Evolutionary conservation across 352 stramenopile species (phyloP).

Genomic region (Paralagenidium karlingii): DNA sequence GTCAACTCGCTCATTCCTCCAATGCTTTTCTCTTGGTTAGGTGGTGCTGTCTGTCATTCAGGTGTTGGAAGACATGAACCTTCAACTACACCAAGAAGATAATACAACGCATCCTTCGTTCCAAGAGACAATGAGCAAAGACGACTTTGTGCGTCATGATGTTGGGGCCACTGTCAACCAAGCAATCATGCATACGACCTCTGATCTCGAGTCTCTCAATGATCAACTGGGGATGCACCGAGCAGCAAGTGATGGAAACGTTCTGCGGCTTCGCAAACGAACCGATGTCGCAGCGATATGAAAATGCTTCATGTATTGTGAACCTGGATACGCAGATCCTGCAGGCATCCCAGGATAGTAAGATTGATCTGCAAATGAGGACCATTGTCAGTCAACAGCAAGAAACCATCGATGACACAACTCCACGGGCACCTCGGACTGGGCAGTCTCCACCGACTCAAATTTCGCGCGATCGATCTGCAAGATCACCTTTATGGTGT

Average conservation of each 20-base stretch:
- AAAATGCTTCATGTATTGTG: no score
- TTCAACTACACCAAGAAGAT: conserved; percentile 18
- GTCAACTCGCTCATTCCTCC: no score
- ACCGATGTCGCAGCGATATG: no score
- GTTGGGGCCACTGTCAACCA: no score
- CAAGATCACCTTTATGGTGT: conserved; percentile 44
- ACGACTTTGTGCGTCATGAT: background rate
- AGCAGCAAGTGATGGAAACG: conserved; percentile 11
- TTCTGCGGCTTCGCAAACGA: conserved; percentile 11
- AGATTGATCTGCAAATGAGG: conserved; percentile 36
- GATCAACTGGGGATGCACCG: conserved; percentile 6
- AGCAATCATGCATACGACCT: background rate
- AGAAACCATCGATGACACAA: background rate
- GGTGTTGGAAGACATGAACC: conserved; percentile 20
- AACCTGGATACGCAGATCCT: conserved; percentile 22
- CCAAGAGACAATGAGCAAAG: conserved; percentile 1
- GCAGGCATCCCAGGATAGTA: conserved; percentile 37
- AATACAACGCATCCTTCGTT: background rate
- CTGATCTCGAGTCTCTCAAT: conserved; percentile 3
- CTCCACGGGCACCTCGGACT: conserved; percentile 32
- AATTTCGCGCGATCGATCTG: conserved; percentile 39
- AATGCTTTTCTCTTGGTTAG: no score
- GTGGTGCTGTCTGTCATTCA: conserved; percentile 42
- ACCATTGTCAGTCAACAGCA: background rate
- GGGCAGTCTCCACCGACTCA: conserved; percentile 31